Percentiles rank a stretch among this genome's conserved stretches.
Conservation (phyloP, 2,329 filamentous ascomycete species). For the Plectosphaerella cucumerina region DNA sequence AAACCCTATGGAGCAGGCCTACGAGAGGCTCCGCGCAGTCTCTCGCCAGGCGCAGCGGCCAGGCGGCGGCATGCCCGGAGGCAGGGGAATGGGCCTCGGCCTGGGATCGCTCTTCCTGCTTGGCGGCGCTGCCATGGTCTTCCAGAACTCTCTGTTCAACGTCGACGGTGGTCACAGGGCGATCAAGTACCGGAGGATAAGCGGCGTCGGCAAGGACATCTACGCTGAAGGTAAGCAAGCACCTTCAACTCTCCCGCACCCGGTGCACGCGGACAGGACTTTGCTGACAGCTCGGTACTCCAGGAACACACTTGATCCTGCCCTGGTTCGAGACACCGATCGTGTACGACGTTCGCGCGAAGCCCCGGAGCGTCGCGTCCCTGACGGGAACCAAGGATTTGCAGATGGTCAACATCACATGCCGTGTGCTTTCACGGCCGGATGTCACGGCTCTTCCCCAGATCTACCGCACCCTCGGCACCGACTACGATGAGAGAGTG, state of each 20-base stretch:
- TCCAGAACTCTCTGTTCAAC: conserved; percentile 65
- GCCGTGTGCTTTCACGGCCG: conserved; percentile 93
- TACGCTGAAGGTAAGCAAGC: conserved; percentile 84
- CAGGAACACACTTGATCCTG: conserved; percentile 87
- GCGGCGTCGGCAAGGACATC: conserved; percentile 93
- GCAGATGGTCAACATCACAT: conserved; percentile 99
- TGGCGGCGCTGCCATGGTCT: conserved; percentile 43
- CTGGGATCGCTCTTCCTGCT: conserved; percentile 38
- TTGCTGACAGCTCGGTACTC: background rate
- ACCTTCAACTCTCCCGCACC: conserved; percentile 1
- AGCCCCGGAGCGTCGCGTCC: conserved; percentile 93
- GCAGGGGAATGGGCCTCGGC: conserved; percentile 30
- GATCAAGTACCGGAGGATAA: conserved; percentile 94
- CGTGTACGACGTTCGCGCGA: conserved; percentile 96
- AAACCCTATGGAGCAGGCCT: conserved; percentile 44
- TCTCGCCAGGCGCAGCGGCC: conserved; percentile 34
- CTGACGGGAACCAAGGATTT: conserved; percentile 98
- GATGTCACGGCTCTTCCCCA: conserved; percentile 85
- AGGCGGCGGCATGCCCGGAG: conserved; percentile 35
- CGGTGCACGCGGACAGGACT: background rate
- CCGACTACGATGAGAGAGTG: conserved; percentile 95
- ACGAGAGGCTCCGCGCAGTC: conserved; percentile 46
- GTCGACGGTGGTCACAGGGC: conserved; percentile 98
- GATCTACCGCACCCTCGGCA: conserved; percentile 93
- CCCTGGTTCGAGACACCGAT: conserved; percentile 98